Evolutionary conservation across 2,329 filamentous ascomycete species (phyloP), one percentile per base, ranked within the genome.

Genomic region (Beauveria sp.): DNA sequence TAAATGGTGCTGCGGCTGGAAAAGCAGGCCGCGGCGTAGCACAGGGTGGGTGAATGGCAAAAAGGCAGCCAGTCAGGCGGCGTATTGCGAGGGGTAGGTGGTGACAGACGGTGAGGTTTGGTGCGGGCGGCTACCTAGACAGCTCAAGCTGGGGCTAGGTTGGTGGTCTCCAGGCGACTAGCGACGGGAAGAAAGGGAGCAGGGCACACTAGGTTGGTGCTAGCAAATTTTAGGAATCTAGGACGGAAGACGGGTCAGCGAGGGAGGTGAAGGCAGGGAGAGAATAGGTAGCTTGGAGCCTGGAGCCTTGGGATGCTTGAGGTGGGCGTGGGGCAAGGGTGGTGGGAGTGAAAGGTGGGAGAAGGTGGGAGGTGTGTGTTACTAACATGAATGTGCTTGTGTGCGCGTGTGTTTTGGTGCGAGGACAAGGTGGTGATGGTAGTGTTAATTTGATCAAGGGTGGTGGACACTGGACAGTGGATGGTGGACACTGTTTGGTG

Each of bases 1-100:
- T 59, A 59, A 59, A 59, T 28, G 56, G 40, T 59, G 48, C 56
- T 51, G 51, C 56, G 56, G 56, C 56, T 59, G 47, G 26, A 53
- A 59, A 53, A 24, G 40, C 24, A 58, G 40, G 55, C 48, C 47
- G 56, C 48, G 56, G 56, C 40, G 56, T 59, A 37, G 56, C 48
- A 59, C 56, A 59, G 43, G 56, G 56, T 59, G 56, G 56, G 56
- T 22, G 56, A 59, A 53, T 37, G 52, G 46, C 37, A 59, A 51
- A 43, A 59, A 53, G 20, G 56, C 48, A 46, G 56, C 56, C 56
- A 59, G 56, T 59, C 56, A 53, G 56, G 56, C 48, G 56, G 48
- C 56, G 37, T 37, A 28, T 46, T 18, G 48, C 48, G 56, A 59
- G 48, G 56, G 48, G 56, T 34, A 59, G 47, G 24, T 50, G 43